phyloP scores from a whole-genome alignment of 2,329 filamentous ascomycete genomes.

The Fragosphaeria purpurea region DNA sequence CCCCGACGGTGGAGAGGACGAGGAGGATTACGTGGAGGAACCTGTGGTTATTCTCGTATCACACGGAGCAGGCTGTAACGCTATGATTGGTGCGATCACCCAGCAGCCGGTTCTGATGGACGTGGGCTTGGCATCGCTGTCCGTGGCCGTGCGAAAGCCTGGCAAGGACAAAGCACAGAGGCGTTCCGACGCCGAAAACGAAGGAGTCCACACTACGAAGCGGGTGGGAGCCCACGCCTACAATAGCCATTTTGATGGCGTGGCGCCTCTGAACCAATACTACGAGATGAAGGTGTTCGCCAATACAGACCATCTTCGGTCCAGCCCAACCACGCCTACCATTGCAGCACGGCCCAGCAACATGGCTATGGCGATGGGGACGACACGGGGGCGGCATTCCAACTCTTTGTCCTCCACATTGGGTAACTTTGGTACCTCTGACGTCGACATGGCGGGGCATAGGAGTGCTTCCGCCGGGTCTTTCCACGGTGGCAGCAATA shows the following conservation, averaged over 20 bases:
- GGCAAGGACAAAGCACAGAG: conserved; percentile 22
- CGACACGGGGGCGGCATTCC: conserved; percentile 30
- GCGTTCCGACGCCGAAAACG: conserved; percentile 4
- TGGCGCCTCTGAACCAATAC: conserved; percentile 44
- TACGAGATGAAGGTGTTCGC: conserved; percentile 70
- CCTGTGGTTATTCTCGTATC: conserved; percentile 81
- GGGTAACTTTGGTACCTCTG: conserved; percentile 14
- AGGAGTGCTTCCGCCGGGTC: conserved; percentile 37
- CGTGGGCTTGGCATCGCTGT: conserved; percentile 81
- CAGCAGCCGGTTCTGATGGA: conserved; percentile 87
- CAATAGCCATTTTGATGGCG: conserved; percentile 11
- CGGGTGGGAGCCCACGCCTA: conserved; percentile 1
- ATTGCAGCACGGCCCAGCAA: conserved; percentile 21
- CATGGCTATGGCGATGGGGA: conserved; percentile 20
- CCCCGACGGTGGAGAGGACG: background rate
- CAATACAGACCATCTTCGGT: conserved; percentile 62
- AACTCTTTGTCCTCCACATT: conserved; percentile 29
- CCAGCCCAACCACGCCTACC: conserved; percentile 25
- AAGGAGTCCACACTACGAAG: conserved; percentile 8
- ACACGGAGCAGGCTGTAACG: conserved; percentile 93
- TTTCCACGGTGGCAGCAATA: conserved; percentile 20
- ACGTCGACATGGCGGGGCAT: conserved; percentile 20
- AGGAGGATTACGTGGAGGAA: conserved; percentile 52
- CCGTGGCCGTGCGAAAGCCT: conserved; percentile 65
- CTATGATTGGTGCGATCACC: conserved; percentile 82